These are phyloP conservation scores for Mucor circinelloides DNA, from an alignment of 371 early-diverging fungal genomes.

Conservation along the genomic window DNA sequence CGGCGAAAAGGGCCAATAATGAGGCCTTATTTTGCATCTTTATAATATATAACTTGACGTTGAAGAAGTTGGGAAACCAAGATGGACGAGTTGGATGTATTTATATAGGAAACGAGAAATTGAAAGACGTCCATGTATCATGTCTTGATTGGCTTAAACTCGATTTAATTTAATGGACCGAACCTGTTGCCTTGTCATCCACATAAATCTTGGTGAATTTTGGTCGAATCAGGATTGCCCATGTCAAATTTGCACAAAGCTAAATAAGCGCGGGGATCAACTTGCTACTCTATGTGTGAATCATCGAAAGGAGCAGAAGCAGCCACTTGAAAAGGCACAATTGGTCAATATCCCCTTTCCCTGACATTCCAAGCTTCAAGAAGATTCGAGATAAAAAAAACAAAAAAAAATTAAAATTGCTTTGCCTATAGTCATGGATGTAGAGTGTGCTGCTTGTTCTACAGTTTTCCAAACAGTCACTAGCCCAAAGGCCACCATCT, in stretches of 20 bases:
- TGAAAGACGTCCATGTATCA: conserved; percentile 41
- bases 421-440: background rate
- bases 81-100: conserved; percentile 2
- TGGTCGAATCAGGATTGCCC: conserved; percentile 30
- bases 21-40: conserved; percentile 51
- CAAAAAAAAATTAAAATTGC: no score
- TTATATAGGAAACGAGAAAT: conserved; percentile 16
- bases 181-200: background rate
- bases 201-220: background rate
- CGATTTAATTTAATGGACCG: conserved; percentile 20
- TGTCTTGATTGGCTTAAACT: conserved; percentile 37
- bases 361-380: background rate
- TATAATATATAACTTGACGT: conserved; percentile 15
- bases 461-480: conserved; percentile 6
- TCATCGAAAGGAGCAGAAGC: background rate
- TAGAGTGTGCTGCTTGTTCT: background rate
- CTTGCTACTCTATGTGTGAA: background rate
- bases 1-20: conserved; percentile 50
- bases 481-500: background rate
- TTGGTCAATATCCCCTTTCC: background rate
- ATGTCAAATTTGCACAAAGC: conserved; percentile 23
- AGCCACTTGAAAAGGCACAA: background rate
- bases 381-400: background rate
- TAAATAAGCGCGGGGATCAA: conserved; percentile 7
- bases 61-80: conserved; percentile 26